Evolutionary conservation across 805 yeast species (phyloP), one percentile per base, ranked within the genome.

Genomic region (fission yeast (Schizosaccharomyces pombe)): DNA sequence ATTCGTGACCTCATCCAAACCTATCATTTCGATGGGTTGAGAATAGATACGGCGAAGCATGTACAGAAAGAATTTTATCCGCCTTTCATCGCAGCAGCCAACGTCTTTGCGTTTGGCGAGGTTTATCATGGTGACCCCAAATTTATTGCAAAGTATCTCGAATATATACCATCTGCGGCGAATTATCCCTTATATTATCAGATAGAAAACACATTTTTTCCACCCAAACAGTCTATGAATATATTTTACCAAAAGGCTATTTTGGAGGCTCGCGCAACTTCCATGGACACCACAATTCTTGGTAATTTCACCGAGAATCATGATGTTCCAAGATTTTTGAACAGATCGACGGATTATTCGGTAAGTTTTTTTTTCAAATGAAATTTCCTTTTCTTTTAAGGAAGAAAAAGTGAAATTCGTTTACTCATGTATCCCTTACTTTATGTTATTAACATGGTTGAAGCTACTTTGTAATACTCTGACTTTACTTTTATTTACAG

Each of bases 241-340:
- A 30, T 16, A 19, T 43, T 52, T 24, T 33, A 34, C 8, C 28
- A 31, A 16, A 37, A 33, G 22, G 47, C 43, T 8, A 16, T 37
- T 14, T 19, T 52, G 4, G 54, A 32, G 12, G 26, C 34, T 29
- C 49, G 30, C 9, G 34, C 33, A 19, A 9, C 16, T 24, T 26
- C 30, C 24, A n/a, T n/a, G 14, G 53, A 49, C 30, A 19, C 33
- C 2, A 49, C 53, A 3, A 30, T 30, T 29, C 26, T 29, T n/a
- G 53, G 53, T 16, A 49, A 55, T 26, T 55, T 55, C 26, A 28
- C 52, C 33, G 56, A 55, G 16, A 55, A 55, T 29, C 56, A 55
- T 1, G 56, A 55, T 28, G 40, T 33, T 37, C 56, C 56, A 5
- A 47, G 56, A 14, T 52, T 55, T 33, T 34, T 37, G 11, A 12